Conservation (phyloP, 129 eudicot genomes). For the Solidago caesia region DNA sequence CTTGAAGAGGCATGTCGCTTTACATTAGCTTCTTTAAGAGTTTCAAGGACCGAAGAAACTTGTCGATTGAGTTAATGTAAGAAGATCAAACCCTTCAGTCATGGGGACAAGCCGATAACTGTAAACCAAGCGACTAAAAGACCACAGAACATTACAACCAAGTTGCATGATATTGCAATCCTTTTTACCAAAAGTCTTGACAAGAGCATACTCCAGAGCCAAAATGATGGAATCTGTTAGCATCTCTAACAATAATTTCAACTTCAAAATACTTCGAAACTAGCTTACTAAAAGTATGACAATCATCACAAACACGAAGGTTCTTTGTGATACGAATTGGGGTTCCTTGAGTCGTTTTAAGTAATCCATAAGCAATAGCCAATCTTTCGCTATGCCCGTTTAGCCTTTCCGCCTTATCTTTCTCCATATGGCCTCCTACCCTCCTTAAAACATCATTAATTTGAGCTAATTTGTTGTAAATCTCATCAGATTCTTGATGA, state of each 20-base stretch:
- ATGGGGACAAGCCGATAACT: neutral
- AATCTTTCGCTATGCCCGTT: constrained; percentile 76
- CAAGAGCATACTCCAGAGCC: constrained; percentile 77
- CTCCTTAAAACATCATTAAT: constrained; percentile 52
- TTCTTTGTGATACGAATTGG: constrained; percentile 77
- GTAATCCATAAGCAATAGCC: constrained; percentile 76
- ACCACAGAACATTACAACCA: neutral
- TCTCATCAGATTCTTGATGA: constrained; percentile 60
- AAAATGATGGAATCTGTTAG: constrained; percentile 86
- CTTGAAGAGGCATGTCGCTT: neutral
- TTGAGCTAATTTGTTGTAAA: constrained; percentile 47
- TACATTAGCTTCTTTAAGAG: neutral
- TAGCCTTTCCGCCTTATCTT: constrained; percentile 60
- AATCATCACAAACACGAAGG: constrained; percentile 79
- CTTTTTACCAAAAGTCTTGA: constrained; percentile 48
- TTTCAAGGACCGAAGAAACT: too few species aligned
- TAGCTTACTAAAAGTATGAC: constrained; percentile 73
- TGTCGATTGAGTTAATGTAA: constrained; percentile 6
- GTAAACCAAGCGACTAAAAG: neutral
- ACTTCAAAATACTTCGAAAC: constrained; percentile 51
- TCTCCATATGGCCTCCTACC: constrained; percentile 57
- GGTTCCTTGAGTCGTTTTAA: constrained; percentile 39
- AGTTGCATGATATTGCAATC: neutral
- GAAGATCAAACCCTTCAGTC: neutral
- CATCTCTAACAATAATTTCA: constrained; percentile 78